These are phyloP conservation scores for Dactylellina drechsleri DNA, from an alignment of 2,329 filamentous ascomycete species.

Conservation along the genomic window DNA sequence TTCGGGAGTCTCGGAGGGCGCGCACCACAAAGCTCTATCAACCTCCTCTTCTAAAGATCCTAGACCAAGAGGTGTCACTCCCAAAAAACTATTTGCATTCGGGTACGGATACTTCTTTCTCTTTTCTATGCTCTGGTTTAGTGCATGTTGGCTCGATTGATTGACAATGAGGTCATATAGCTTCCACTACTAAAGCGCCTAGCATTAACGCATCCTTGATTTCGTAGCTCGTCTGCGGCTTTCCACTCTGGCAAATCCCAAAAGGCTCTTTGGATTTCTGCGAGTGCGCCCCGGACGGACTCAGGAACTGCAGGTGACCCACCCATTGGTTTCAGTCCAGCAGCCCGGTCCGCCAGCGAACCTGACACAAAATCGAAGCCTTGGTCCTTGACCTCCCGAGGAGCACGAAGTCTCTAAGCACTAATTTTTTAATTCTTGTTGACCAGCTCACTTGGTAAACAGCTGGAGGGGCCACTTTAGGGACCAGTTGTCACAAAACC, in stretches of 20 bases:
- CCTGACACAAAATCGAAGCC: constrained; percentile 20
- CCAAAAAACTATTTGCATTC: too few relatives aligned
- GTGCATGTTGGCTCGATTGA: too few relatives aligned
- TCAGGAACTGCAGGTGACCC: constrained; percentile 40
- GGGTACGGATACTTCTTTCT: too few relatives aligned
- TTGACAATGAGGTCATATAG: not conserved
- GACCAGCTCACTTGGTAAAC: constrained; percentile 21
- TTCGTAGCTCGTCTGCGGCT: constrained; percentile 12
- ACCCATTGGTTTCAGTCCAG: constrained; percentile 17
- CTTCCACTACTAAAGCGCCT: not conserved
- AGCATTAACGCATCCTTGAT: constrained; percentile 11
- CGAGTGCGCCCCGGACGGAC: constrained; percentile 33
- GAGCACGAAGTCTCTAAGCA: constrained; percentile 28
- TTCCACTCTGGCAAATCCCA: constrained; percentile 11
- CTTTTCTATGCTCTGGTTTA: too few relatives aligned
- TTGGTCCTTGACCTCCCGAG: constrained; percentile 31
- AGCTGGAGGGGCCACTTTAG: constrained; percentile 33
- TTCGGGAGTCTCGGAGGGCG: too few relatives aligned
- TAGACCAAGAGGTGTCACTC: too few relatives aligned
- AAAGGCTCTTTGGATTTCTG: constrained; percentile 28
- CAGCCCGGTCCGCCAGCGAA: constrained; percentile 22
- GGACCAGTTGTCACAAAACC: constrained; percentile 28
- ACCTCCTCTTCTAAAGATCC: too few relatives aligned
- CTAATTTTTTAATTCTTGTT: constrained; percentile 15
- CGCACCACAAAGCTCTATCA: too few relatives aligned